phyloP scores from a whole-genome alignment of 495 filamentous ascomycete species.

The Aspergillus sclerotioniger region DNA sequence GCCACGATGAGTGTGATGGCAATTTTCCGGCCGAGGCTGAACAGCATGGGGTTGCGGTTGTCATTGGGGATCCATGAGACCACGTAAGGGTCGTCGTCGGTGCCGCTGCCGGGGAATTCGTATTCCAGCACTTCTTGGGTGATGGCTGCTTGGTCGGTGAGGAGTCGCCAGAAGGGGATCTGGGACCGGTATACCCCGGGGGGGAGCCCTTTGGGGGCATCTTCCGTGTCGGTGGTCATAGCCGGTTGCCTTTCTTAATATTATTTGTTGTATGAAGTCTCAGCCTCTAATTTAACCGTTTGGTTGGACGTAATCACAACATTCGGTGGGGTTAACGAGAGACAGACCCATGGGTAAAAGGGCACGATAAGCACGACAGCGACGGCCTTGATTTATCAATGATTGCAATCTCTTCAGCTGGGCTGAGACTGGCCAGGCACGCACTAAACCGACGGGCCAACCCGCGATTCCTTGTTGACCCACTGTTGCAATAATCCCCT shows the following conservation, averaged over 20 bases:
- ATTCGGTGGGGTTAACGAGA: no score
- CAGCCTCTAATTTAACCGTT: no score
- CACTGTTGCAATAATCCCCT: neutral
- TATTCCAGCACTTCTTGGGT: neutral
- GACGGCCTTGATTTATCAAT: neutral
- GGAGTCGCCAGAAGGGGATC: constrained; percentile 1
- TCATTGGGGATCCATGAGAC: constrained; percentile 4
- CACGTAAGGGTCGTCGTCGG: neutral
- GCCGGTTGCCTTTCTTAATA: no score
- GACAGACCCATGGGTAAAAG: no score
- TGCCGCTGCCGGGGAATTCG: neutral
- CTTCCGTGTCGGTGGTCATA: neutral
- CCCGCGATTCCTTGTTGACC: neutral
- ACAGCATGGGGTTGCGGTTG: neutral
- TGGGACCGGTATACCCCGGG: neutral
- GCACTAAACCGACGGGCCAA: neutral
- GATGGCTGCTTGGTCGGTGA: constrained; percentile 3
- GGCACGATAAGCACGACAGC: neutral
- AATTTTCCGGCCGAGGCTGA: neutral
- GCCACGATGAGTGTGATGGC: constrained; percentile 3
- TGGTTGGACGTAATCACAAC: no score
- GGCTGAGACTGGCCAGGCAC: neutral
- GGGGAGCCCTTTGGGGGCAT: neutral
- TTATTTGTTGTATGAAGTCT: no score
- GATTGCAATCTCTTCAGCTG: neutral